Evolutionary conservation across 1,139 yeast species (phyloP).

Genomic region (Candida sp.): DNA sequence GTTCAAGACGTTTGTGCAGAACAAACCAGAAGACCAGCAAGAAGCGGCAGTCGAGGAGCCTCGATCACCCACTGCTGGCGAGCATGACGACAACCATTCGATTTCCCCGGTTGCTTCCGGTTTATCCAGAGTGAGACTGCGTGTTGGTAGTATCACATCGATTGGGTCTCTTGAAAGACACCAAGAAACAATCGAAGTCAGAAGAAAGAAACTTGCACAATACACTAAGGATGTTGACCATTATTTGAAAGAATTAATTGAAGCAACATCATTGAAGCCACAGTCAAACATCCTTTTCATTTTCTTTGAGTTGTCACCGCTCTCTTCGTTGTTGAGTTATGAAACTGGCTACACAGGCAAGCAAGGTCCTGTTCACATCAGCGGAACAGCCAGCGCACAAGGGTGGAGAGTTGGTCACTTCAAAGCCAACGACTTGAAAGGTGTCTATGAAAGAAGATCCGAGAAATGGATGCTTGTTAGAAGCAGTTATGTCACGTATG

Average conservation of each 20-base stretch:
- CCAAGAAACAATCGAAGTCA: conserved; percentile 32
- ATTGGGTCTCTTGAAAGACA: conserved; percentile 29
- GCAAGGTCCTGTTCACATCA: conserved; percentile 82
- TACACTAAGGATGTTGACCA: conserved; percentile 52
- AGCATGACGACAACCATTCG: conserved; percentile 11
- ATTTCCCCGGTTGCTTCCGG: conserved; percentile 8
- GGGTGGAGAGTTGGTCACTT: conserved; percentile 98
- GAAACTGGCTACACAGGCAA: conserved; percentile 87
- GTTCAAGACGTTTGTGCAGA: not conserved
- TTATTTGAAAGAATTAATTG: conserved; percentile 67
- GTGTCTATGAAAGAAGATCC: conserved; percentile 88
- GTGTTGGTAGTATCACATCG: conserved; percentile 31
- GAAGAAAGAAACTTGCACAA: conserved; percentile 35
- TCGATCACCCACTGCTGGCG: conserved; percentile 4
- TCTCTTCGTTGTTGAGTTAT: conserved; percentile 81
- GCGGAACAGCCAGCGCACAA: conserved; percentile 83
- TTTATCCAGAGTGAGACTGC: conserved; percentile 33
- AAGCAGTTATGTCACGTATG: conserved; percentile 84
- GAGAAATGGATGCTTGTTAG: conserved; percentile 92
- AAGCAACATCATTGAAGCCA: conserved; percentile 67
- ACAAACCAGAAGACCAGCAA: conserved; percentile 1
- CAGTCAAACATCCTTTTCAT: conserved; percentile 84
- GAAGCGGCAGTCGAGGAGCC: not conserved
- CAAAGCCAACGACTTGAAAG: conserved; percentile 75
- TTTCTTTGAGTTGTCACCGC: conserved; percentile 88